phyloP scores from a whole-genome alignment of 2,329 filamentous ascomycete genomes.

The Nigrospora sphaerica region DNA sequence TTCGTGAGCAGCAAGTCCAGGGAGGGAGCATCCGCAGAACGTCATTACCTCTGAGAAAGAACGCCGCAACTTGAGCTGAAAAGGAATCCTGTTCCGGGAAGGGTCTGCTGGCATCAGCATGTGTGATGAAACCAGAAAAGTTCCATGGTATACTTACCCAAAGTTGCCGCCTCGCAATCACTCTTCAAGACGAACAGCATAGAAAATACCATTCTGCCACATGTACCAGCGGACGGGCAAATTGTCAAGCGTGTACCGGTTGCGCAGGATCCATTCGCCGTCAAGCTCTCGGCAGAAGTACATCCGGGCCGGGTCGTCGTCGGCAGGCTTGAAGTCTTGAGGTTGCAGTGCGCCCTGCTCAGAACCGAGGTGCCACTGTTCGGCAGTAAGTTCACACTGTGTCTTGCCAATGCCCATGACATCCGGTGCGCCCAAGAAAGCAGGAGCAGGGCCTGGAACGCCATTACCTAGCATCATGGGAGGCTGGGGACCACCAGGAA shows the following conservation, averaged over 20 bases:
- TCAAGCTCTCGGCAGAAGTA: conserved; percentile 57
- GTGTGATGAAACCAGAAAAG: background rate
- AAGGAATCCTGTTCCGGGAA: background rate
- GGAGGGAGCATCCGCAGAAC: background rate
- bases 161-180: conserved; percentile 9
- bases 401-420: conserved; percentile 47
- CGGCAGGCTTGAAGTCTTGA: conserved; percentile 57
- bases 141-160: background rate
- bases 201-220: conserved; percentile 50
- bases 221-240: conserved; percentile 55
- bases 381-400: conserved; percentile 35
- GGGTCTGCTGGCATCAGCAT: background rate
- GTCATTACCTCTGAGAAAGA: too few relatives aligned
- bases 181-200: conserved; percentile 47
- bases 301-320: conserved; percentile 52
- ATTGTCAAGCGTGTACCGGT: conserved; percentile 52
- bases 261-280: conserved; percentile 52
- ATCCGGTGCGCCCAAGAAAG: conserved; percentile 25
- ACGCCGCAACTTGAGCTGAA: background rate
- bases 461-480: conserved; percentile 6
- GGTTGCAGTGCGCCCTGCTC: conserved; percentile 44
- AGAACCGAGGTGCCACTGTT: conserved; percentile 41
- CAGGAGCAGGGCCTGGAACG: conserved; percentile 1
- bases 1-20: background rate
- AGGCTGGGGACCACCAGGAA: conserved; percentile 1